phyloP scores from a whole-genome alignment of 306 rosid genomes.

The Albizia julibrissin region DNA sequence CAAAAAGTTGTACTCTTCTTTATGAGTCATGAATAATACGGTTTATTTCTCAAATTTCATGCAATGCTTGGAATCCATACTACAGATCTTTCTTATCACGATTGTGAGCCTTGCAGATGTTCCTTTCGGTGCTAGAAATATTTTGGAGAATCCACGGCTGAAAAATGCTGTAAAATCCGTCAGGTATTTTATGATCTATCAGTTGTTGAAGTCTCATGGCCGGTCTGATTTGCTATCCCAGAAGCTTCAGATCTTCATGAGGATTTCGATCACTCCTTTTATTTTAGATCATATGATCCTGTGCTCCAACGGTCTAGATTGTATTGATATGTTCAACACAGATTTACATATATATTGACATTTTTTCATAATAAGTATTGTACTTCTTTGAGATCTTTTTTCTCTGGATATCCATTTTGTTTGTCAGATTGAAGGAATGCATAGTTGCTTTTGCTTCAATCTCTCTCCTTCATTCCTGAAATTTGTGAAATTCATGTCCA shows the following conservation, averaged over 20 bases:
- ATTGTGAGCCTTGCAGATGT: conserved; percentile 56
- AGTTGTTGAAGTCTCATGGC: not conserved
- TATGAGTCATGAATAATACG: no score
- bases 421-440: not conserved
- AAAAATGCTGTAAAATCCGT: conserved; percentile 84
- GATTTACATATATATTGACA: not conserved
- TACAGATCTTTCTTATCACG: not conserved
- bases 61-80: not conserved
- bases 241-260: not conserved
- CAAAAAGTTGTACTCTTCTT: no score
- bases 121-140: conserved; percentile 83
- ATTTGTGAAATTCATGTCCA: not conserved
- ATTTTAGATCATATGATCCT: not conserved
- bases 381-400: not conserved
- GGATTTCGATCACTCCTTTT: not conserved
- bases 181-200: conserved; percentile 51
- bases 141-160: conserved; percentile 80
- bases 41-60: not conserved
- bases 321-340: not conserved
- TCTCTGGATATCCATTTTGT: not conserved
- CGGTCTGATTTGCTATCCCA: not conserved
- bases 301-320: not conserved
- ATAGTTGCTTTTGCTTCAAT: not conserved
- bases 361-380: not conserved
- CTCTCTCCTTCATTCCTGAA: not conserved